phyloP scores from a whole-genome alignment of 2,329 filamentous ascomycete genomes.

The Pseudocercospora fijiensis region DNA sequence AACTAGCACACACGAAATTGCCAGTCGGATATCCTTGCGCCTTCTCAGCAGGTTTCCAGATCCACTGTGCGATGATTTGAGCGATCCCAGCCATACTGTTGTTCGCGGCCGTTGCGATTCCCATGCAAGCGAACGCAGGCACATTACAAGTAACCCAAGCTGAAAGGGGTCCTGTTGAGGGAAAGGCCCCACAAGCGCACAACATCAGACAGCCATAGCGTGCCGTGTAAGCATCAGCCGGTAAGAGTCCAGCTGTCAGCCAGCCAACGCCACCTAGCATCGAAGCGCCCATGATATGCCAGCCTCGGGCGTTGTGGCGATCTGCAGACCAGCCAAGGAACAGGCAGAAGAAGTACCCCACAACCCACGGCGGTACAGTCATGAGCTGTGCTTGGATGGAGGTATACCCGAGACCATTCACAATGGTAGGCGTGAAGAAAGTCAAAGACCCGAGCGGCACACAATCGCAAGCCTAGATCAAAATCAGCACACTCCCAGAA shows the following conservation, averaged over 20 bases:
- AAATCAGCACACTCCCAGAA: not conserved
- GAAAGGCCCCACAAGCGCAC: constrained; percentile 42
- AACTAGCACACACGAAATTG: constrained; percentile 44
- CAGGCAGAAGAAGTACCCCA: constrained; percentile 36
- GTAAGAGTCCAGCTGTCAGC: constrained; percentile 30
- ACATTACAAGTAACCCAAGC: constrained; percentile 45
- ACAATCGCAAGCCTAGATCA: constrained; percentile 30
- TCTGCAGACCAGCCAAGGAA: constrained; percentile 33
- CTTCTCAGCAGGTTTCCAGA: constrained; percentile 40
- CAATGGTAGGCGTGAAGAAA: constrained; percentile 56
- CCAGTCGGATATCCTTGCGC: constrained; percentile 41
- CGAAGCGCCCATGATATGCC: constrained; percentile 28
- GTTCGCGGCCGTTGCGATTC: constrained; percentile 42
- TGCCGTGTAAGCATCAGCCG: constrained; percentile 29
- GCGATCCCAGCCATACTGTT: constrained; percentile 42
- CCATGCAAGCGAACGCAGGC: constrained; percentile 41
- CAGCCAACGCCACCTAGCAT: constrained; percentile 29
- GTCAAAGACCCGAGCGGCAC: constrained; percentile 39
- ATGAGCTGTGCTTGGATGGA: constrained; percentile 46
- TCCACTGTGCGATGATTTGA: constrained; percentile 45
- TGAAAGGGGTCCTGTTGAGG: constrained; percentile 39
- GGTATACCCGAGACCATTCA: constrained; percentile 52
- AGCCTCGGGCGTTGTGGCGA: constrained; percentile 28
- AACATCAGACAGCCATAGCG: constrained; percentile 43
- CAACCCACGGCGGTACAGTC: constrained; percentile 39